A percentile compares a stretch with the other conserved stretches of the same genome.
phyloP scores from a whole-genome alignment of 257 asterid species.

The Datura wrightii region DNA sequence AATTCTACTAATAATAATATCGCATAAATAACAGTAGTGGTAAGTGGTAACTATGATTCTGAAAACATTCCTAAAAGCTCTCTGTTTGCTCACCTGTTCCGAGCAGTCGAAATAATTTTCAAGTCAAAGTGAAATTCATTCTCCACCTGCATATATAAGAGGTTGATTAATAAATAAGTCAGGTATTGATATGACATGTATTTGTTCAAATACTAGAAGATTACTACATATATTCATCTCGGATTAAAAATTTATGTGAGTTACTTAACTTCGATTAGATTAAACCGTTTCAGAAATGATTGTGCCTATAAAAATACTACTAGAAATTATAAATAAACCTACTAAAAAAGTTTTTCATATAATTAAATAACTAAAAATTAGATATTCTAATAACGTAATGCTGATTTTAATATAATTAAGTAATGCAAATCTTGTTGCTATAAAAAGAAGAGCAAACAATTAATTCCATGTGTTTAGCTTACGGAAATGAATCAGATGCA shows the following conservation, averaged over 20 bases:
- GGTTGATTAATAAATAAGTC: neutral
- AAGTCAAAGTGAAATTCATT: neutral
- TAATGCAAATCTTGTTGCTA: neutral
- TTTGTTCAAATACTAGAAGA: too few relatives aligned
- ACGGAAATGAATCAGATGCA: neutral
- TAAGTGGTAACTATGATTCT: conserved; percentile 4
- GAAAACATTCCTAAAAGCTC: neutral
- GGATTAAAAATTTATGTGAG: too few relatives aligned
- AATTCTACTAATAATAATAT: neutral
- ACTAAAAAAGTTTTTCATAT: too few relatives aligned
- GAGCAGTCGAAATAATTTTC: neutral
- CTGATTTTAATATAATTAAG: too few relatives aligned
- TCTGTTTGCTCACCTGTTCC: conserved; percentile 7
- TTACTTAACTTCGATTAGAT: too few relatives aligned
- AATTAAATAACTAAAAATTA: too few relatives aligned
- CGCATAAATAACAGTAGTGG: neutral
- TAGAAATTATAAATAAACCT: too few relatives aligned
- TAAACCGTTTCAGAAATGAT: too few relatives aligned
- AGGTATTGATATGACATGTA: neutral
- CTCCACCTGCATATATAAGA: conserved; percentile 15
- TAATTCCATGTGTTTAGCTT: neutral
- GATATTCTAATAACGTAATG: too few relatives aligned
- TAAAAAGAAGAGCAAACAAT: neutral
- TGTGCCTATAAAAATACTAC: too few relatives aligned
- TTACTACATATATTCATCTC: too few relatives aligned